These are phyloP conservation scores for Alternaria consortialis DNA, from an alignment of 2,329 filamentous ascomycete genomes.

Conservation along the genomic window DNA sequence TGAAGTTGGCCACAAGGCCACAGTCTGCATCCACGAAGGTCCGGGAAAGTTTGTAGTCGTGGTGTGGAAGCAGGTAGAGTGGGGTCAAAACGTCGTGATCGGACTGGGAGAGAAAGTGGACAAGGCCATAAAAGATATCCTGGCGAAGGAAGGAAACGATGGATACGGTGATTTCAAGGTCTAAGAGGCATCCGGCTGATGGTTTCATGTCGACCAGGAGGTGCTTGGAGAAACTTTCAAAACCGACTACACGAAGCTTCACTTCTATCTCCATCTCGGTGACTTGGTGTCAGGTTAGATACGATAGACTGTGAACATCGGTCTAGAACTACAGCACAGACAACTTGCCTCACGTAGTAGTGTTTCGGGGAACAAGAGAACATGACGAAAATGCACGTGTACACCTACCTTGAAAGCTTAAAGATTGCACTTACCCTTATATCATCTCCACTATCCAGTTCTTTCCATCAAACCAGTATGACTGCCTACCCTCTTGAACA, in stretches of 20 bases:
- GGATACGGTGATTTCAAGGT: conserved; percentile 5
- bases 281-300: background rate
- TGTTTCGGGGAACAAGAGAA: background rate
- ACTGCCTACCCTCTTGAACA: background rate
- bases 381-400: background rate
- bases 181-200: background rate
- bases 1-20: conserved; percentile 11
- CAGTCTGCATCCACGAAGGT: conserved; percentile 9
- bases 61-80: conserved; percentile 3
- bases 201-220: background rate
- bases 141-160: conserved; percentile 1
- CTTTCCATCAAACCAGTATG: background rate
- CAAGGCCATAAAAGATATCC: background rate
- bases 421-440: background rate
- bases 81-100: conserved; percentile 3
- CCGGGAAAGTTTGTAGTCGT: conserved; percentile 12
- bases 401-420: background rate
- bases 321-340: background rate
- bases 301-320: background rate
- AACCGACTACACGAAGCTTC: background rate
- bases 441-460: background rate
- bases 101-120: conserved; percentile 18
- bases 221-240: background rate
- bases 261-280: background rate
- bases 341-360: background rate